Evolutionary conservation across 352 stramenopile species (phyloP).

Genomic region (Blastocystis sp.): DNA sequence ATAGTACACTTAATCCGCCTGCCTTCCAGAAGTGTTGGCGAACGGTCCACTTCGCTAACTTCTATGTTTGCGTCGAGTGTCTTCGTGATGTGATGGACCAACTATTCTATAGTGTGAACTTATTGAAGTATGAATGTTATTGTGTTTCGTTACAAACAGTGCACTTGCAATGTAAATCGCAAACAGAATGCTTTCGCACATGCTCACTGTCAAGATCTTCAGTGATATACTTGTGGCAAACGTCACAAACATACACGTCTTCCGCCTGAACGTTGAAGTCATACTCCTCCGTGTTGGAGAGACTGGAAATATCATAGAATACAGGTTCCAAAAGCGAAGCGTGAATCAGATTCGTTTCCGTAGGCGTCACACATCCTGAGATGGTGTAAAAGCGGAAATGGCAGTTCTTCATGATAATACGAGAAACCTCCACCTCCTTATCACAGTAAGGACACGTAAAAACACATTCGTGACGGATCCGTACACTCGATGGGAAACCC

Average conservation of each 20-base stretch:
- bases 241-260: conserved; percentile 15
- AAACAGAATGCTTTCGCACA: not conserved
- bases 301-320: not conserved
- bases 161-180: not conserved
- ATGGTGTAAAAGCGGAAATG: conserved; percentile 19
- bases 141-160: conserved; percentile 9
- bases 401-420: conserved; percentile 28
- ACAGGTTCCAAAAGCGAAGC: not conserved
- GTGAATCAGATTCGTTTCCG: conserved; percentile 12
- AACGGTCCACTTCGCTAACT: conserved; percentile 32
- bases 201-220: conserved; percentile 7
- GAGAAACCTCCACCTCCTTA: not conserved
- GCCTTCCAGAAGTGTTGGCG: conserved; percentile 32
- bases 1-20: not conserved
- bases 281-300: not conserved
- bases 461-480: not conserved
- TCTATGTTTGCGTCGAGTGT: conserved; percentile 37
- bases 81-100: not conserved
- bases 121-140: not conserved
- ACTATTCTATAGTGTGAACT: not conserved
- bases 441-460: conserved; percentile 4
- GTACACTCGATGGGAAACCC: conserved; percentile 11
- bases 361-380: not conserved
- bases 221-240: not conserved
- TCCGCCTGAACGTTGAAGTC: conserved; percentile 4